A percentile compares a stretch with the other conserved stretches of the same genome.
Conservation (phyloP, 176 grass and related monocot genomes). For the Typha latifolia region DNA sequence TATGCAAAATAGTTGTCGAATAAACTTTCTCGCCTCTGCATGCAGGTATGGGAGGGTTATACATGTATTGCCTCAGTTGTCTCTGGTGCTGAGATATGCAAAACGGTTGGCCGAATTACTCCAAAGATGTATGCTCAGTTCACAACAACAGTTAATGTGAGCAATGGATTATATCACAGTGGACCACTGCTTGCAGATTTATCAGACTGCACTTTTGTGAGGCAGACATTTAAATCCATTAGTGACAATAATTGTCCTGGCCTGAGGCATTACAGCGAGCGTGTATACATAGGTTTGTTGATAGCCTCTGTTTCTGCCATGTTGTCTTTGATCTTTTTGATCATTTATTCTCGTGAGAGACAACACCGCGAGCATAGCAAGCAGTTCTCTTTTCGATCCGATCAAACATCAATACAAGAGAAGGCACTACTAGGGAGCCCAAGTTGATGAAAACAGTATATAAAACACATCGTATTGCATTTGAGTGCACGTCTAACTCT, state of each 20-base stretch:
- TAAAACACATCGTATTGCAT: too few species aligned
- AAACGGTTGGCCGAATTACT: constrained; percentile 53
- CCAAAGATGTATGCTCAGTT: constrained; percentile 42
- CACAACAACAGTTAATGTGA: constrained; percentile 25
- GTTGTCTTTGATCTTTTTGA: constrained; percentile 30
- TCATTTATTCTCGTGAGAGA: constrained; percentile 37
- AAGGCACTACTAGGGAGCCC: constrained; percentile 46
- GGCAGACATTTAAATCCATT: constrained; percentile 45
- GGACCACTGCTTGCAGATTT: constrained; percentile 42
- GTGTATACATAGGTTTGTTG: constrained; percentile 39
- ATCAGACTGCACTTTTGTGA: constrained; percentile 58
- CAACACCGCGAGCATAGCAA: constrained; percentile 8
- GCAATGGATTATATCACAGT: constrained; percentile 33
- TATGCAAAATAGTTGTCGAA: too few species aligned
- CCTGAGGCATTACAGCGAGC: constrained; percentile 38
- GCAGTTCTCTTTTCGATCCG: constrained; percentile 1
- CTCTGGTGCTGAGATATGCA: constrained; percentile 40
- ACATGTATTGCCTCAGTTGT: constrained; percentile 16
- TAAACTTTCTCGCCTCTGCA: too few species aligned
- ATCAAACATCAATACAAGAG: constrained; percentile 15
- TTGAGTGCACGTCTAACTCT: too few species aligned
- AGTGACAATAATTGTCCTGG: constrained; percentile 30
- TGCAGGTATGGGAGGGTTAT: constrained; percentile 44
- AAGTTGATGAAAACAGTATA: not conserved
- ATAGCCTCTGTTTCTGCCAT: constrained; percentile 32